Percentiles rank a stretch among this genome's conserved stretches.
Evolutionary conservation across 2,329 filamentous ascomycete genomes (phyloP).

Genomic region (Fusarium albidum): DNA sequence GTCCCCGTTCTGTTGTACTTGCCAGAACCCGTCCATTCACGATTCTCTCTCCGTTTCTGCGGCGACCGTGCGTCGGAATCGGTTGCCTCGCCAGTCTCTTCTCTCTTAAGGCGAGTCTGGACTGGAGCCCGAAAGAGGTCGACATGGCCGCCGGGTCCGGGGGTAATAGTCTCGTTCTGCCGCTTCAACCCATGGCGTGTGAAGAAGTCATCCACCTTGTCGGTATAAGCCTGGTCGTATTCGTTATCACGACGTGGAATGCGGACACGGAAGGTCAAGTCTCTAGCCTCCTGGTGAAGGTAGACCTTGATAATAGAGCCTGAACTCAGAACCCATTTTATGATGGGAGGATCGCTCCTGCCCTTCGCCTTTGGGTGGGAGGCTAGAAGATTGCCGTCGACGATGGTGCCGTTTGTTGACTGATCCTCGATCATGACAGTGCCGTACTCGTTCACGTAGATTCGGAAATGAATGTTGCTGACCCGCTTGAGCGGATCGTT

Average conservation of each 20-base stretch:
- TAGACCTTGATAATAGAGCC: constrained; percentile 78
- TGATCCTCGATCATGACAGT: constrained; percentile 91
- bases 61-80: constrained; percentile 21
- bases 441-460: constrained; percentile 86
- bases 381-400: constrained; percentile 75
- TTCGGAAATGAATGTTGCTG: constrained; percentile 96
- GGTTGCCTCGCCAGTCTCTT: constrained; percentile 31
- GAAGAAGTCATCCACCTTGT: constrained; percentile 76
- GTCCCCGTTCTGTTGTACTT: constrained; percentile 84
- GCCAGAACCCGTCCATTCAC: constrained; percentile 82
- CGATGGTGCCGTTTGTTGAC: constrained; percentile 94
- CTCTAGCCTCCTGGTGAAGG: constrained; percentile 58
- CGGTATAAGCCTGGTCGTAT: constrained; percentile 70
- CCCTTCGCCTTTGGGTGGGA: constrained; percentile 48
- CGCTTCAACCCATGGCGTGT: constrained; percentile 44
- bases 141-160: constrained; percentile 57
- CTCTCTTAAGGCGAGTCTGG: constrained; percentile 29
- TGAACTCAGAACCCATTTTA: constrained; percentile 70
- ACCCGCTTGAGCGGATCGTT: constrained; percentile 76
- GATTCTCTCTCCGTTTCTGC: constrained; percentile 47
- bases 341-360: constrained; percentile 44
- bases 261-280: constrained; percentile 85
- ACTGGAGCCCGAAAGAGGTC: constrained; percentile 45
- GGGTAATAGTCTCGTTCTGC: constrained; percentile 55
- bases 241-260: constrained; percentile 78